Evolutionary conservation across 1,284 basidiomycete genomes (phyloP), one percentile per base, ranked within the genome.

Genomic region (Ganoderma resinaceum): DNA sequence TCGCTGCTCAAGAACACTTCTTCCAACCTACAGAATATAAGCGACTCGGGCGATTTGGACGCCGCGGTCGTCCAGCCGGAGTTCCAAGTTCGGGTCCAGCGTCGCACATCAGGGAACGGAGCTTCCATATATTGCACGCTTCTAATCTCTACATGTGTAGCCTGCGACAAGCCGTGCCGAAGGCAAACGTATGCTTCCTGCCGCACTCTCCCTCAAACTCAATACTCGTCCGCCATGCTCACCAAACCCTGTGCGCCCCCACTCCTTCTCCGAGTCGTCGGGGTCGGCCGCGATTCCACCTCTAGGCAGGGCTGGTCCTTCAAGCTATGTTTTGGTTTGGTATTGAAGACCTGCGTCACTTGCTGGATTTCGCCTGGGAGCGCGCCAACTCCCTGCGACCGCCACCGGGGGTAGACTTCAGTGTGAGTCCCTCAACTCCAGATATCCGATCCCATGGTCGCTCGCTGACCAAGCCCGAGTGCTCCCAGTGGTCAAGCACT

Each of bases 81-180:
- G n/a, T n/a, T n/a, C n/a, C n/a, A n/a, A 38, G 14, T 38, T 38
- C 37, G 37, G 37, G 11, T 38, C 37, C 20, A n/a, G 55, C 55
- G 9, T 37, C 18, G 9, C 35, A 37, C 20, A 9, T 46, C 6
- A 46, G 43, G 43, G 23, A 23, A 9, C 8, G 11, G 43, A 11
- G n/a, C 43, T 23, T n/a, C 43, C 20, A 3, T n/a, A 46, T 46
- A n/a, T n/a, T n/a, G n/a, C n/a, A n/a, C n/a, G n/a, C n/a, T n/a
- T n/a, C n/a, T n/a, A n/a, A n/a, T n/a, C n/a, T n/a, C n/a, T n/a
- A n/a, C n/a, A n/a, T n/a, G n/a, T n/a, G n/a, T n/a, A n/a, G n/a
- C n/a, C n/a, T n/a, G n/a, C n/a, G n/a, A n/a, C n/a, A 40, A 23
- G 35, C 12, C 58, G 23, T 60, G 58, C 58, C 58, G 58, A 38